Conservation (phyloP, 352 stramenopile species). For the Globisporangium cederbergense region DNA sequence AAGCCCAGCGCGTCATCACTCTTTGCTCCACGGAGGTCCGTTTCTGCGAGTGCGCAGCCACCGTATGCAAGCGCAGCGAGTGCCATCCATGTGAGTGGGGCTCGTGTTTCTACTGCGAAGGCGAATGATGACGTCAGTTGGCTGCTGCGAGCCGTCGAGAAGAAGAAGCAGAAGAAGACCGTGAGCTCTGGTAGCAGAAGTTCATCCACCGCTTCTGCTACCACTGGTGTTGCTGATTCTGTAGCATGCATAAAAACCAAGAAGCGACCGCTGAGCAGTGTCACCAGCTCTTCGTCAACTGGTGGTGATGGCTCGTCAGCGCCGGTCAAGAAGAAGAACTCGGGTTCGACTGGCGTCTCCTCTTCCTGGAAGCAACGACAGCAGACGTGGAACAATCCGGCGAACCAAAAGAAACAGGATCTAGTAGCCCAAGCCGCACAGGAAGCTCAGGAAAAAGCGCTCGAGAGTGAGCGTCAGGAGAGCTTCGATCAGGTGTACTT, state of each 20-base stretch:
- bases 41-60: not conserved
- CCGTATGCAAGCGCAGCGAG: not conserved
- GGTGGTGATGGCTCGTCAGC: not conserved
- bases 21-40: conserved; percentile 5
- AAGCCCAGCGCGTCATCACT: conserved; percentile 3
- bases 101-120: conserved; percentile 3
- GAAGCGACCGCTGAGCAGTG: conserved; percentile 14
- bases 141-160: conserved; percentile 36
- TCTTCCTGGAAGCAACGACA: conserved; percentile 24
- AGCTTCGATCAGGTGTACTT: conserved; percentile 55
- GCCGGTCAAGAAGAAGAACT: conserved; percentile 8
- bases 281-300: not conserved
- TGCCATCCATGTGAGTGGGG: not conserved
- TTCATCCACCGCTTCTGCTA: not conserved
- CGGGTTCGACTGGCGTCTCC: not conserved
- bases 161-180: conserved; percentile 23
- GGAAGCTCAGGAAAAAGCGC: not conserved
- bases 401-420: not conserved
- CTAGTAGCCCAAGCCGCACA: not conserved
- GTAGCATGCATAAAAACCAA: not conserved
- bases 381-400: conserved; percentile 19
- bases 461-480: conserved; percentile 24
- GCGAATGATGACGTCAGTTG: conserved; percentile 25
- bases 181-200: not conserved
- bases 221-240: not conserved